Conservation (phyloP, 1,284 basidiomycete genomes). For the Coniferiporia weirii region DNA sequence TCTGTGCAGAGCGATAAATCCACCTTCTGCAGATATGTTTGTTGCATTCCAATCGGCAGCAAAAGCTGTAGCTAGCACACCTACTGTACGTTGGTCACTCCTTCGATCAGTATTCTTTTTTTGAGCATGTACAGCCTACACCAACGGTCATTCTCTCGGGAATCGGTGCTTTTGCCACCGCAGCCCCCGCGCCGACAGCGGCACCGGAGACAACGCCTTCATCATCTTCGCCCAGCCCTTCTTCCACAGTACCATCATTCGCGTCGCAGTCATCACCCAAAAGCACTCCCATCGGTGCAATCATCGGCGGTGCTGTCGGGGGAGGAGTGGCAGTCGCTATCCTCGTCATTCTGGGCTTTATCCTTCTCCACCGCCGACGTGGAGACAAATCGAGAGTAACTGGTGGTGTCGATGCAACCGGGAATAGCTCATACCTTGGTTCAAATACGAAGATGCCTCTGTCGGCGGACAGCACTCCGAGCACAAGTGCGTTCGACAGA, state of each 20-base stretch:
- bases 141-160: conserved; percentile 7
- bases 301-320: conserved; percentile 6
- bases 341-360: not conserved
- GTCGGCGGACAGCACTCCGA: not conserved
- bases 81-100: not conserved
- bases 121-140: conserved; percentile 1
- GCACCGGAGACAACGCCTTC: not conserved
- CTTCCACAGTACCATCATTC: not conserved
- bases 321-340: not conserved
- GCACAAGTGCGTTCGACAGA: not conserved
- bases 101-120: not conserved
- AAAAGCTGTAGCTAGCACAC: conserved; percentile 10
- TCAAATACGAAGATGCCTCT: not conserved
- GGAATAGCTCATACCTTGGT: not conserved
- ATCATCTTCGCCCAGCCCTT: not conserved
- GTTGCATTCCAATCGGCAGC: conserved; percentile 6
- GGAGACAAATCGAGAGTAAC: not conserved
- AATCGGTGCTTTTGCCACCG: conserved; percentile 12
- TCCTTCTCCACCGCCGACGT: not conserved
- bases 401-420: not conserved
- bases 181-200: conserved; percentile 1
- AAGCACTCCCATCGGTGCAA: not conserved
- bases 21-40: not conserved
- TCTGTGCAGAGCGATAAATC: conserved; percentile 14
- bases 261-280: not conserved